These are phyloP conservation scores for Chlamydomonas reinhardtii DNA, from an alignment of 163 green algal species.

Conservation along the genomic window DNA sequence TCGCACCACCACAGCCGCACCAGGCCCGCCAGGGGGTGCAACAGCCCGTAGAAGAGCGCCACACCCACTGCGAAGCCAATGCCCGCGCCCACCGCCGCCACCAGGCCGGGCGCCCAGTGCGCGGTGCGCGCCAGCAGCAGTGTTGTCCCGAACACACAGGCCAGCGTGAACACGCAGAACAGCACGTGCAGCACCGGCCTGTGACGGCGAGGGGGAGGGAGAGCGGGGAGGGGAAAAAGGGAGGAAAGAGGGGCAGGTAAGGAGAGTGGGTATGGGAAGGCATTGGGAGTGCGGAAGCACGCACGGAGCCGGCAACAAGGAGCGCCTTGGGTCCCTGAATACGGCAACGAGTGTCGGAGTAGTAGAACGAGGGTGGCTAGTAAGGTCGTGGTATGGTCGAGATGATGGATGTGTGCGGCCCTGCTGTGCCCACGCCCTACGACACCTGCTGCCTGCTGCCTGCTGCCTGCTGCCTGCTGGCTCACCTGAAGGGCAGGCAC, in stretches of 20 bases:
- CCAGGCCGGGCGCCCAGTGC: background rate
- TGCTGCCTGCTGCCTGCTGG: too few species aligned
- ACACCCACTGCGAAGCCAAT: slow-evolving; percentile 10
- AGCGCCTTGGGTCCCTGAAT: too few species aligned
- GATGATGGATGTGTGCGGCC: too few species aligned
- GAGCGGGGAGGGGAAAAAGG: background rate
- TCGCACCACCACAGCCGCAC: background rate
- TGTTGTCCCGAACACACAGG: slow-evolving; percentile 7
- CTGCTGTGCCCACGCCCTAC: too few species aligned
- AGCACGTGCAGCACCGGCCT: slow-evolving; percentile 30
- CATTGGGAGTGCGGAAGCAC: too few species aligned
- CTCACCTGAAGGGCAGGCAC: slow-evolving; percentile 27
- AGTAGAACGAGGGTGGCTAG: too few species aligned
- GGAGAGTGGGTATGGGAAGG: too few species aligned
- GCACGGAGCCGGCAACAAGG: too few species aligned
- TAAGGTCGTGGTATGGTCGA: too few species aligned
- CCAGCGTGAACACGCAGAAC: slow-evolving; percentile 22
- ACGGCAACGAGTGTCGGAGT: too few species aligned
- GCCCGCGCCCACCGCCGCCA: slow-evolving; percentile 12
- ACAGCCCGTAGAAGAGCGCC: slow-evolving; percentile 34
- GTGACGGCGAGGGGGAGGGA: background rate
- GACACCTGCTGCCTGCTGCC: too few species aligned
- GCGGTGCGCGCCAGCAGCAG: slow-evolving; percentile 6
- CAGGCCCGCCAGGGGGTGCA: slow-evolving; percentile 13
- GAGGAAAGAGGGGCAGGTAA: too few species aligned